Evolutionary conservation across 2,329 filamentous ascomycete species (phyloP).

Genomic region (Hypoxylon sp.): DNA sequence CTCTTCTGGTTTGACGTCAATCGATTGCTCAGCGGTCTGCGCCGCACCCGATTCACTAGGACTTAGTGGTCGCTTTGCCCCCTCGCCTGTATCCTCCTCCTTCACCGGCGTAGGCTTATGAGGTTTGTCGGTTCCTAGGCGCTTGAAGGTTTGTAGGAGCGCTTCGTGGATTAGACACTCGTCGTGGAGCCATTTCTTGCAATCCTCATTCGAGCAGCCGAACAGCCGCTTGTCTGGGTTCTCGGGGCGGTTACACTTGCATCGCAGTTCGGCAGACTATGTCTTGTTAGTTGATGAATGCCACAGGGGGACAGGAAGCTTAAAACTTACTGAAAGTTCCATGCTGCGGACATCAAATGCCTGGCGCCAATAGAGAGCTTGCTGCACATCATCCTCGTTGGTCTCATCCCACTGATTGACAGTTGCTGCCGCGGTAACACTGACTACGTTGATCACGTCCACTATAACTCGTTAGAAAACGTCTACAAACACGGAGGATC

Average conservation of each 20-base stretch:
- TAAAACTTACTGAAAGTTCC: conserved; percentile 69
- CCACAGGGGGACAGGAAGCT: not conserved
- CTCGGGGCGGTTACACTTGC: conserved; percentile 71
- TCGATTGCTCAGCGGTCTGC: conserved; percentile 65
- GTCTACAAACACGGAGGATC: not conserved
- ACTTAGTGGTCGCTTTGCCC: conserved; percentile 63
- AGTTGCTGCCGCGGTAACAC: conserved; percentile 72
- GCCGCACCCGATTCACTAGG: conserved; percentile 66
- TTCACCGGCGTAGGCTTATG: conserved; percentile 59
- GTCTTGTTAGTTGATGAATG: conserved; percentile 44
- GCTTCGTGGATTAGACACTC: conserved; percentile 72
- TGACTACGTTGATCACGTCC: conserved; percentile 81
- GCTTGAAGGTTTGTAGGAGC: conserved; percentile 65
- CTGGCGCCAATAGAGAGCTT: conserved; percentile 75
- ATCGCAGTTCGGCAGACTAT: conserved; percentile 69
- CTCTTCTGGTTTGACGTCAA: conserved; percentile 66
- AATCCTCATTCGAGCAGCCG: conserved; percentile 68
- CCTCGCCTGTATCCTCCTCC: conserved; percentile 58
- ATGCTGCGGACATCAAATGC: conserved; percentile 70
- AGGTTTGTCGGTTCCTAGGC: conserved; percentile 66
- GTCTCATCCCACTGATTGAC: conserved; percentile 79
- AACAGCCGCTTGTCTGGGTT: conserved; percentile 74
- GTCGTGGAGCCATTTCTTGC: conserved; percentile 74
- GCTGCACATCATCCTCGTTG: conserved; percentile 74
- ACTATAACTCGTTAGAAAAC: conserved; percentile 61